Evolutionary conservation across 2,329 filamentous ascomycete genomes (phyloP), one percentile per base, ranked within the genome.

Genomic region (Bipolaris bicolor): DNA sequence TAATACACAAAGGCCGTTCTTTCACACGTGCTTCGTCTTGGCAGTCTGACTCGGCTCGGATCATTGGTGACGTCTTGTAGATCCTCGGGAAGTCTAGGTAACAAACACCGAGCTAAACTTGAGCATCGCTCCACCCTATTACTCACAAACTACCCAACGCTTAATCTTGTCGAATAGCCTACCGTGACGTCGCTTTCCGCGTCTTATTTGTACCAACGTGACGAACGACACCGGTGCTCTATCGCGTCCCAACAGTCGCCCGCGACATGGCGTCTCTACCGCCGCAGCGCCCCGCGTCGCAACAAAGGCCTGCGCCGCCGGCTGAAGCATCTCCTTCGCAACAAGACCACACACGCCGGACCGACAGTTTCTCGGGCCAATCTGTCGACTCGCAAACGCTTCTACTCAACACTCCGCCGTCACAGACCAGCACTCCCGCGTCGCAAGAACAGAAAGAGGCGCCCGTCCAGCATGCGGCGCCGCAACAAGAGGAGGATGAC

Each of bases 311-410:
- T 13, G 65, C 74, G 13, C 69, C 69, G 15, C 56, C 68, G 40
- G 56, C 66, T 20, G 60, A 60, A 55, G 53, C 61, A 26, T 52
- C 66, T 22, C 55, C 59, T 39, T 49, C 62, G 16, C 62, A 68
- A 45, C 64, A 66, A 41, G 52, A 66, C 40, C 58, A 64, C 15
- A 36, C 55, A 7, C 57, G 61, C 22, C 74, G 71, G 37, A 70
- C 74, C 26, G 70, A 70, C 59, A 77, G 74, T 56, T 70, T 74
- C 52, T 78, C 77, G 1, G 70, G 72, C 6, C 71, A 70, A 41
- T 81, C 78, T 5, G 78, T 78, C 62, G 78, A 81, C 66, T 80
- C 79, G 5, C 77, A 81, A 57, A 80, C 79, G 13, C 70, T 81
- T 29, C 72, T 81, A 15, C 69, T 80, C n/a, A 77, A 79, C 61